Evolutionary conservation across 306 rosid species (phyloP).

Genomic region (Alnus rubra): DNA sequence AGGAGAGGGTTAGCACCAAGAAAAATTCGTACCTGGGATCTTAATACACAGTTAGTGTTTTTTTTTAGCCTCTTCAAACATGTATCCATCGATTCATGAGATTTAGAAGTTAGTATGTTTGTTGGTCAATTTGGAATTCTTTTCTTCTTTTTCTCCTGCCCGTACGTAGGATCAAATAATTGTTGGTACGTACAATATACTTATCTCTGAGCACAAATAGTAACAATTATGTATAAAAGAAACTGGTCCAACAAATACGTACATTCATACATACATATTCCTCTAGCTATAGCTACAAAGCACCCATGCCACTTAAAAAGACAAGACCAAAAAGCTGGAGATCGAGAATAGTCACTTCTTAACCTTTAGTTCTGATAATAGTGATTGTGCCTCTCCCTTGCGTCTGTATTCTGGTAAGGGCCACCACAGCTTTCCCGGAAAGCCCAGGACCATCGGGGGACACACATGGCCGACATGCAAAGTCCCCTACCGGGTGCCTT

Average conservation of each 20-base stretch:
- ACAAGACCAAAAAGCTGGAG: constrained; percentile 17
- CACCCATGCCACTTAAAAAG: constrained; percentile 12
- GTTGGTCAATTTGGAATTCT: neutral
- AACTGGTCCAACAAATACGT: constrained; percentile 10
- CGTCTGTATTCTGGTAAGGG: constrained; percentile 86
- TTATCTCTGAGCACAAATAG: constrained; percentile 22
- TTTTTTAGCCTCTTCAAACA: no score
- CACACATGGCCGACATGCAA: constrained; percentile 94
- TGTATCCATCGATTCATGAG: no score
- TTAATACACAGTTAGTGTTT: no score
- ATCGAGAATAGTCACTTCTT: neutral
- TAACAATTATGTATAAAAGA: neutral
- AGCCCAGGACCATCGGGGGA: constrained; percentile 77
- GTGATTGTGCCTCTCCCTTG: constrained; percentile 95
- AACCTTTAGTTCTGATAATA: constrained; percentile 92
- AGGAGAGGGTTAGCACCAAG: no score
- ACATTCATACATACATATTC: constrained; percentile 2
- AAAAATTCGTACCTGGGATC: no score
- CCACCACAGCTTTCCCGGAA: constrained; percentile 94
- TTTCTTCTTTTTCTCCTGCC: neutral
- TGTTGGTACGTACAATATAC: constrained; percentile 25
- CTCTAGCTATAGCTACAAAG: constrained; percentile 17
- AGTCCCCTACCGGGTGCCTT: constrained; percentile 92
- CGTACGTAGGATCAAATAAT: constrained; percentile 19
- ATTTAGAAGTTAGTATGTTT: no score